Evolutionary conservation across 495 filamentous ascomycete species (phyloP).

Genomic region (Aspergillus olivimuriae): DNA sequence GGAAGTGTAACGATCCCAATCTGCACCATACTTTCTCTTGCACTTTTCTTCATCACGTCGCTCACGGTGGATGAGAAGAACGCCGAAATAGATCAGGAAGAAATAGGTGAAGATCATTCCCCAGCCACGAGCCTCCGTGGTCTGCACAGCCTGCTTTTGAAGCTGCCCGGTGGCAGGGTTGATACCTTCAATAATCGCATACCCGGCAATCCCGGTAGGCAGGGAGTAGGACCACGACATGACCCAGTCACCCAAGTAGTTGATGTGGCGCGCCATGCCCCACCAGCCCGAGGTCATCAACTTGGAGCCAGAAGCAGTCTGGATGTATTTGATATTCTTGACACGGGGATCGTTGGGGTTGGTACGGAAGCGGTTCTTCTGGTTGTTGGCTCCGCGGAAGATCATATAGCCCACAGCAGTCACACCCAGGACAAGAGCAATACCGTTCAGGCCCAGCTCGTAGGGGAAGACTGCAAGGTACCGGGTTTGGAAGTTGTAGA

Average conservation of each 20-base stretch:
- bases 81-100: constrained; percentile 87
- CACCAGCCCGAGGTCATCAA: constrained; percentile 91
- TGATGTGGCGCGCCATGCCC: constrained; percentile 89
- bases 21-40: constrained; percentile 80
- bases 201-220: constrained; percentile 83
- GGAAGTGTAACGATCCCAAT: constrained; percentile 86
- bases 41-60: constrained; percentile 91
- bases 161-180: constrained; percentile 46
- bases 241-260: constrained; percentile 96
- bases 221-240: constrained; percentile 90
- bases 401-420: constrained; percentile 71
- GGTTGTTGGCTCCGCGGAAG: constrained; percentile 85
- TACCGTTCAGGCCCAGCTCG: constrained; percentile 59
- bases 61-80: constrained; percentile 87
- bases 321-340: constrained; percentile 75
- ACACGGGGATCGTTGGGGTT: constrained; percentile 79
- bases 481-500: constrained; percentile 79
- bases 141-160: constrained; percentile 56
- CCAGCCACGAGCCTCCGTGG: constrained; percentile 64
- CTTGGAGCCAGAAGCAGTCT: constrained; percentile 75
- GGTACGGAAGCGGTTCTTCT: constrained; percentile 91
- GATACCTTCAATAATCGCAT: constrained; percentile 47
- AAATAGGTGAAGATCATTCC: constrained; percentile 91
- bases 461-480: constrained; percentile 83
- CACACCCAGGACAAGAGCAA: constrained; percentile 55